Evolutionary conservation across 495 filamentous ascomycete genomes (phyloP).

Genomic region (Bacidia gigantensis): DNA sequence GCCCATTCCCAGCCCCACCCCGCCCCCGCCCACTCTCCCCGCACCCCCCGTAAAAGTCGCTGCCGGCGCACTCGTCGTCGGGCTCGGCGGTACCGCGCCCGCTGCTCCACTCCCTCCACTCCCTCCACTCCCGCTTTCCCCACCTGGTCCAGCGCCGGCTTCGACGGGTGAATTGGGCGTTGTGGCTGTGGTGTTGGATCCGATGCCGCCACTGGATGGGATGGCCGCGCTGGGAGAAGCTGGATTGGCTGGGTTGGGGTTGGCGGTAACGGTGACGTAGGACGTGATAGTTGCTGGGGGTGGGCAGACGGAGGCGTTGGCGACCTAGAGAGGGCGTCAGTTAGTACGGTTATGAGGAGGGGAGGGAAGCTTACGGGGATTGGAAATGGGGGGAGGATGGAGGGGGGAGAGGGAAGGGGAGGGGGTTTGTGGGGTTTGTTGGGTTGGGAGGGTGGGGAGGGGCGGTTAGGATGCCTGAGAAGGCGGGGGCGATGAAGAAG

Average conservation of each 20-base stretch:
- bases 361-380: neutral
- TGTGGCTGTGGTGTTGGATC: neutral
- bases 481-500: neutral
- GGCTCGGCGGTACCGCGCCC: no score
- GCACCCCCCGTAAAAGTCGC: no score
- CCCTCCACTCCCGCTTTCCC: no score
- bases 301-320: neutral
- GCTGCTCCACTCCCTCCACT: no score
- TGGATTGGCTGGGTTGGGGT: no score
- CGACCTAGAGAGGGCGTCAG: neutral
- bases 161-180: no score
- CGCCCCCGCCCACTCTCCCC: neutral
- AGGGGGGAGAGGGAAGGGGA: neutral
- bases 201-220: no score
- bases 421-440: neutral
- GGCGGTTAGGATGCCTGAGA: neutral
- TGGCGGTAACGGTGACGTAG: neutral
- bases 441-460: neutral
- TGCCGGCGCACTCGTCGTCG: no score
- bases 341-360: neutral
- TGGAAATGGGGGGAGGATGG: neutral
- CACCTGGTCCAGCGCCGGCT: no score
- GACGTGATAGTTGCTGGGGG: neutral
- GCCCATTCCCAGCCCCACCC: neutral
- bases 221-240: no score